Evolutionary conservation across 1,284 basidiomycete species (phyloP), one percentile per base, ranked within the genome.

Genomic region (Ustilago shanxiensis): DNA sequence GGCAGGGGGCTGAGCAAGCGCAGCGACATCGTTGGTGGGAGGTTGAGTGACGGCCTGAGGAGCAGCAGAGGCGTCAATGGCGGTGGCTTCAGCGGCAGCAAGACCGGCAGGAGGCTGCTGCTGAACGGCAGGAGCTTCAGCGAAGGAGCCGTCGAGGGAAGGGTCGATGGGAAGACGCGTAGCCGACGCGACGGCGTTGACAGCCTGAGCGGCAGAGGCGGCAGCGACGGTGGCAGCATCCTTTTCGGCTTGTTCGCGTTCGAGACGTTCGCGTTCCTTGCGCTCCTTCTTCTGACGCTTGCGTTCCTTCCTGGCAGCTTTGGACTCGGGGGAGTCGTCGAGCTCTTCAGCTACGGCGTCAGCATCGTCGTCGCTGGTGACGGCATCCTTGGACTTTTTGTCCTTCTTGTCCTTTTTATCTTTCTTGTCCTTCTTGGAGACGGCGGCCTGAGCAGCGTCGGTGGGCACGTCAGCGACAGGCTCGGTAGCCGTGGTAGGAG

Each of bases 201-300:
- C 61, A 18, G 73, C 73, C 51, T 76, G 73, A 20, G 73, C 73
- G 28, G 73, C 69, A 3, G 73, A 68, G 29, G 73, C 73, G 24
- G 68, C 73, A 51, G 73, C 73, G 51, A 72, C 66, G 59, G 73
- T 77, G 53, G 74, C 74, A 29, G 69, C 74, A 35, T 77, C 74
- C 63, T 72, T 72, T 31, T 77, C 69, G 55, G 73, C 73, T 39
- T 76, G 73, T 35, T 76, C 73, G 51, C 73, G 73, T 47, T 76
- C 73, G 56, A 63, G 73, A 31, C 68, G 64, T 49, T 64, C 69
- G 51, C 49, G 58, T 35, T 69, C 61, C 62, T 69, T 71, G 57
- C 66, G 69, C 45, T 78, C 72, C 69, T 75, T 72, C 65, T 77
- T 79, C 37, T 77, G 60, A 45, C 73, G 66, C 58, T 77, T 75